Evolutionary conservation across 306 rosid species (phyloP), one percentile per base, ranked within the genome.

Genomic region (Gynostemma pentaphyllum): DNA sequence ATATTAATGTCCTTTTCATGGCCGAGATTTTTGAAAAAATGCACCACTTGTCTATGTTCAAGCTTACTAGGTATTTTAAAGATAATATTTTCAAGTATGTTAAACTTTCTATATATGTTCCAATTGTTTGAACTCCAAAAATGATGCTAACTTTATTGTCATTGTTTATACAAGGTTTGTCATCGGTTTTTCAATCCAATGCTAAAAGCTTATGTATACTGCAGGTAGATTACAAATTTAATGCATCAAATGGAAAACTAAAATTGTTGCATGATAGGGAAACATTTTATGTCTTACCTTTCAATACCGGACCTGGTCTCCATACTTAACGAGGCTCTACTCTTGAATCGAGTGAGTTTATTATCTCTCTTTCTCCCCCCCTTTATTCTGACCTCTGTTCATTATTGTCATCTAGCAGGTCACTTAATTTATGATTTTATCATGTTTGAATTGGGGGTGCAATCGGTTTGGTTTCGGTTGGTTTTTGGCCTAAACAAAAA

Each of bases 271-370:
- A 84, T 61, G 90, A 87, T 7, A 68, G 53, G 62, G 94, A 84
- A n/a, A 29, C 86, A 81, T 78, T 88, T 80, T 66, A 23, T 63
- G 67, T 41, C 84, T 32, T 88, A 92, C 81, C 83, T 92, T 64
- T 71, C 84, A 60, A 56, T 75, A 79, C 68, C 88, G 66, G 74
- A 75, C 71, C 26, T 92, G 96, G 98, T 86, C 98, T 45, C 98
- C 96, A 41, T 92, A 80, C 76, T 82, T 85, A 39, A 82, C 94
- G 98, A 92, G 66, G 64, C 90, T 32, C 94, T 84, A 69, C 96
- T 92, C 71, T 79, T 92, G 66, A 68, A 84, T 71, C 96, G 86
- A 75, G 98, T 92, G 44, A 72, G 81, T 67, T 81, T 26, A 48
- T 48, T 44, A 39, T 44, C 30, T 60, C 56, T 1, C 1, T 26